Conservation (phyloP, 768 basidiomycete species). For the Lactifluus pinguis region DNA sequence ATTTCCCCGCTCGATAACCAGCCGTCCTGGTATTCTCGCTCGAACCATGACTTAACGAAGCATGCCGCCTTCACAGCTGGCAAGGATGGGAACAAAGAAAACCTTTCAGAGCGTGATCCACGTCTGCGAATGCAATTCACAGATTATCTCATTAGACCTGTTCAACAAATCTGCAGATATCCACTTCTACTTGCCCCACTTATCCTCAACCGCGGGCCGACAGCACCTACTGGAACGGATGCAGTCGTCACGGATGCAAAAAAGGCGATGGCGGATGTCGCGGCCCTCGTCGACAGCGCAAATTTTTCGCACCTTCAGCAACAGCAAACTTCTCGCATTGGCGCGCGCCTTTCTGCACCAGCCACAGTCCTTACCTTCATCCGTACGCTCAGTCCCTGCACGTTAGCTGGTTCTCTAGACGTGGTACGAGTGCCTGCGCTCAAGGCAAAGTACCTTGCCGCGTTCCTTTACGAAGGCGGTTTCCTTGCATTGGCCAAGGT, state of each 20-base stretch:
- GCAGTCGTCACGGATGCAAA: conserved; percentile 9
- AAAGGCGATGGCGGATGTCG: conserved; percentile 16
- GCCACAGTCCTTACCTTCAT: conserved; percentile 43
- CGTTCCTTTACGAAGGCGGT: conserved; percentile 80
- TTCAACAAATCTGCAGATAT: conserved; percentile 94
- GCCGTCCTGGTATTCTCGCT: neutral
- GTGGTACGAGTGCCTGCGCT: conserved; percentile 66
- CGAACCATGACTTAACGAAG: neutral
- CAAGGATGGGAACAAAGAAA: conserved; percentile 6
- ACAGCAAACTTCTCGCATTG: conserved; percentile 15
- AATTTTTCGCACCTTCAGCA: conserved; percentile 9
- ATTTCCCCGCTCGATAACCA: neutral
- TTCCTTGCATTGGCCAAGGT: conserved; percentile 87
- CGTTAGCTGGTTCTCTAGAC: conserved; percentile 80
- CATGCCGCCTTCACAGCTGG: neutral
- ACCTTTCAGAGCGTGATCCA: conserved; percentile 1
- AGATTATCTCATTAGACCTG: conserved; percentile 96
- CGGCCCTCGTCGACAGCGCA: conserved; percentile 18
- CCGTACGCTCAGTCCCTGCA: conserved; percentile 66
- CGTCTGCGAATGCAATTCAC: conserved; percentile 47
- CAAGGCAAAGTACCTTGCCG: conserved; percentile 67
- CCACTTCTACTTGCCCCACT: conserved; percentile 82
- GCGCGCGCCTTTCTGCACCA: conserved; percentile 16
- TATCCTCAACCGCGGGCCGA: conserved; percentile 6
- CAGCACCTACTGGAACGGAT: neutral